Base-by-base conservation (phyloP, 2,329 filamentous ascomycete species). In the Bipolaris oryzae region DNA sequence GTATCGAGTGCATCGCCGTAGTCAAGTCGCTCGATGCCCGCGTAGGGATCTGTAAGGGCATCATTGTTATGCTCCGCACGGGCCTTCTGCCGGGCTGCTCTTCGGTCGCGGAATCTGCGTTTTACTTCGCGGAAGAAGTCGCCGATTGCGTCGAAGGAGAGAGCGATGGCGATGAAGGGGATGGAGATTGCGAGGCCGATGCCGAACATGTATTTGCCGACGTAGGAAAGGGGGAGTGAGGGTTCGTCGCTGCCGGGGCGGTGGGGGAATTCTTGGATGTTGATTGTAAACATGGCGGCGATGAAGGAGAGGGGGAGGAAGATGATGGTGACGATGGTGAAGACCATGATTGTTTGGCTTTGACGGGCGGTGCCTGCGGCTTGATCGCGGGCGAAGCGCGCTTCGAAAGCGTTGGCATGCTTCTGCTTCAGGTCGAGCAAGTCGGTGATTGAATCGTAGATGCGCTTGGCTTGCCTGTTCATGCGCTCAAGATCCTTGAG, bases 391-490 rank as follows among this genome's bases (percentile, higher is more conserved):
- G 83, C 81, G 50, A 84, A 88, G 2, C 86, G 82, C 1, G 86
- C 87, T 68, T 89, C 87, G 44, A 88, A 83, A 0, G 85, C 85
- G 72, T 89, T 89, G 61, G 85, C 86, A 55, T 89, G 86, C 70
- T 89, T 89, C 64, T 89, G 87, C 66, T 89, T 89, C 1, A 89
- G 79, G 61, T 89, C 87, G 0, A 89, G 81, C 5, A 89, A 75
- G 62, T 88, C 83, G 0, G 83, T 86, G 42, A 89, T 81, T 54
- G 80, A 83, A 41, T 80, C 76, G 66, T 88, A 87, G 58, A 88
- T 84, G 20, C 82, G 80, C 55, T 83, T 79, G 0, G 86, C 85
- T 69, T 87, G 86, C 48, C 82, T 81, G 65, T 87, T 83, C 86
- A 89, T 89, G 15, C 85, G 79, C 33, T 82, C 79, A n/a, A 88